Evolutionary conservation across 2,329 filamentous ascomycete genomes (phyloP).

Genomic region (Mycosphaerelloides madeirae): DNA sequence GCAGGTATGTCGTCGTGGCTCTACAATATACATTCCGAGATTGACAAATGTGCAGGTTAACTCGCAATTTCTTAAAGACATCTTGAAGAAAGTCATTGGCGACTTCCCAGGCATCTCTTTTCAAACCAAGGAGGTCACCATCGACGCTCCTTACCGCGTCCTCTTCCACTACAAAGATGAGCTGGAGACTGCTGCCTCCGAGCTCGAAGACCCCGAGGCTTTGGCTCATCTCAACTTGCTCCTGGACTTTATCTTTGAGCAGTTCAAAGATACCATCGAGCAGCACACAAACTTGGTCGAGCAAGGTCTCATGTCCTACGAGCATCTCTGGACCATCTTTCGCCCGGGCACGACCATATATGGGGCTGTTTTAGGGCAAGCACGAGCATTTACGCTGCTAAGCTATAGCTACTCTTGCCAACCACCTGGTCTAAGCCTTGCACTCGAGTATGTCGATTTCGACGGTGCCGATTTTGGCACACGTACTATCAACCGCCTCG

Average conservation of each 20-base stretch:
- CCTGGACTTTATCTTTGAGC: slow-evolving; percentile 27
- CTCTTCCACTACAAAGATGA: slow-evolving; percentile 28
- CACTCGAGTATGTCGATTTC: slow-evolving; percentile 31
- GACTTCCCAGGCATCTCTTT: slow-evolving; percentile 28
- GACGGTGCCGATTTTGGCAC: slow-evolving; percentile 31
- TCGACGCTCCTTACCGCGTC: slow-evolving; percentile 26
- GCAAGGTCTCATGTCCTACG: slow-evolving; percentile 32
- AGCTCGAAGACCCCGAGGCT: slow-evolving; percentile 26
- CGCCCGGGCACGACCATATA: slow-evolving; percentile 33
- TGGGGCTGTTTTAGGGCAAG: slow-evolving; percentile 26
- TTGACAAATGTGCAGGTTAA: slow-evolving; percentile 17
- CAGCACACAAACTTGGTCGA: slow-evolving; percentile 28
- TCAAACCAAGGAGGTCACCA: slow-evolving; percentile 27
- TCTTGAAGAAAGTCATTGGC: slow-evolving; percentile 23
- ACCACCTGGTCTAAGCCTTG: slow-evolving; percentile 25
- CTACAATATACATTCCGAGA: not conserved
- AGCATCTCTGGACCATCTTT: slow-evolving; percentile 43
- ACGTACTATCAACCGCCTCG: slow-evolving; percentile 7
- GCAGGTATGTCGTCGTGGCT: slow-evolving; percentile 3
- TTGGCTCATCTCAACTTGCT: slow-evolving; percentile 32
- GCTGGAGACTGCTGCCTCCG: slow-evolving; percentile 19
- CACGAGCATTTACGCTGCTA: slow-evolving; percentile 27
- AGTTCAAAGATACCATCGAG: slow-evolving; percentile 26
- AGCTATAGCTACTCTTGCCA: slow-evolving; percentile 28
- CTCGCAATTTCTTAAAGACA: slow-evolving; percentile 28